These are phyloP conservation scores for Daucus carota DNA, from an alignment of 129 eudicot species.

Conservation along the genomic window DNA sequence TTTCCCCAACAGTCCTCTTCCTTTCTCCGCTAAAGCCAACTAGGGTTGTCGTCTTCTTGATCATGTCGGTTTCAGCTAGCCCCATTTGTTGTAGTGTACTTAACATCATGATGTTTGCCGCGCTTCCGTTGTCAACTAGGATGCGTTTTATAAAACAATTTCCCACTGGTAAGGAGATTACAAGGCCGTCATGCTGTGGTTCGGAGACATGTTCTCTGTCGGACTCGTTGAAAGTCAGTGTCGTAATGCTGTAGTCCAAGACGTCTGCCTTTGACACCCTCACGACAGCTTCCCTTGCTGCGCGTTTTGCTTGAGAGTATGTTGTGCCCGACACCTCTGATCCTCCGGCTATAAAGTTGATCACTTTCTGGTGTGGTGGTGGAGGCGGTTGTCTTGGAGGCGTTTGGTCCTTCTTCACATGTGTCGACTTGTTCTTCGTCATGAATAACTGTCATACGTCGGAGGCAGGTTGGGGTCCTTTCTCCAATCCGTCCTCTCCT, in stretches of 20 bases:
- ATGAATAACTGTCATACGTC: too few species aligned
- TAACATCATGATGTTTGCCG: too few species aligned
- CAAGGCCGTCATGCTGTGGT: not conserved
- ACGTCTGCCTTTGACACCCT: too few species aligned
- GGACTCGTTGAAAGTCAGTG: too few species aligned
- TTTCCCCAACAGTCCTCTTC: not conserved
- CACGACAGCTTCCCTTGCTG: not conserved
- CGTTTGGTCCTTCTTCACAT: not conserved
- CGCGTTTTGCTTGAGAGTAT: not conserved
- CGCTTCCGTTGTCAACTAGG: not conserved
- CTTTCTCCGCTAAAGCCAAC: not conserved
- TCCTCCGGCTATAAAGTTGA: not conserved
- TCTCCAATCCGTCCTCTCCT: too few species aligned
- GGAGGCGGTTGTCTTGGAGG: not conserved
- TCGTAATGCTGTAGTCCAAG: too few species aligned
- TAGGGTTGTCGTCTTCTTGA: not conserved
- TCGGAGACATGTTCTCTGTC: not conserved
- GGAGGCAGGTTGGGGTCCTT: too few species aligned
- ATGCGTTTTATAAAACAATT: not conserved
- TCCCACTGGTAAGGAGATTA: not conserved
- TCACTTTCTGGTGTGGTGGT: not conserved
- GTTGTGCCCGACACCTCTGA: not conserved
- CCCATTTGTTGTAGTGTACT: not conserved
- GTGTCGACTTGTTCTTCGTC: too few species aligned
- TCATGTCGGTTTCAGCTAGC: not conserved